Conservation (phyloP, 176 grass and related monocot species). For the Chrysopogon serrulatus region DNA sequence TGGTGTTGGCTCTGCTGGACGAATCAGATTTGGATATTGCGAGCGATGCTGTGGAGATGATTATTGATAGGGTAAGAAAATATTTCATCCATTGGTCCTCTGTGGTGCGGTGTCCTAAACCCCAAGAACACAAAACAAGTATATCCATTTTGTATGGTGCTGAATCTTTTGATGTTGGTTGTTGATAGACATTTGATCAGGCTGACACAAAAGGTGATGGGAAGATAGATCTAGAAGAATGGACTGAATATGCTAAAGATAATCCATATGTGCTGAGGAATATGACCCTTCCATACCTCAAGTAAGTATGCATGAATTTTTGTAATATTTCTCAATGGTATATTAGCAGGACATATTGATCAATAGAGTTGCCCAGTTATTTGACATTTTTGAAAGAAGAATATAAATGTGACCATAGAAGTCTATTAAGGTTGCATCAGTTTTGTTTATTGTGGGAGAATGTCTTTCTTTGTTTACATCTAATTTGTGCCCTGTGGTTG, state of each 20-base stretch:
- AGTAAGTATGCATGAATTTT: slow-evolving; percentile 12
- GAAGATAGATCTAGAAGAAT: slow-evolving; percentile 44
- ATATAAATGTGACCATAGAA: background rate
- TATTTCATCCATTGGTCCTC: background rate
- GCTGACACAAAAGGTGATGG: slow-evolving; percentile 43
- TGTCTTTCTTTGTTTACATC: background rate
- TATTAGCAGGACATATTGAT: background rate
- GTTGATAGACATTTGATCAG: slow-evolving; percentile 37
- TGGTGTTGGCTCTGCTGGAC: slow-evolving; percentile 41
- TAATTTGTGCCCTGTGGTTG: background rate
- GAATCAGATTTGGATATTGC: slow-evolving; percentile 44
- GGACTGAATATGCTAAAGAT: slow-evolving; percentile 28
- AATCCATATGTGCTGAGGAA: slow-evolving; percentile 39
- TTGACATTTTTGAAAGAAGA: background rate
- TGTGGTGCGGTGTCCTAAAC: background rate
- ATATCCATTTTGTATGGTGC: background rate
- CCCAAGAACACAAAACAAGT: background rate
- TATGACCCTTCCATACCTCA: slow-evolving; percentile 51
- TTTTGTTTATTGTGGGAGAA: background rate
- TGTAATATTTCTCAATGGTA: background rate
- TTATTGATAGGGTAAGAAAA: slow-evolving; percentile 42
- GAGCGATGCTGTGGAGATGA: slow-evolving; percentile 17
- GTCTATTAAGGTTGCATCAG: background rate
- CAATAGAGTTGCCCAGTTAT: background rate
- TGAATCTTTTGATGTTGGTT: slow-evolving; percentile 15